A percentile compares a stretch with the other conserved stretches of the same genome.
Conservation (phyloP, 495 filamentous ascomycete species). For the Letharia lupina region DNA sequence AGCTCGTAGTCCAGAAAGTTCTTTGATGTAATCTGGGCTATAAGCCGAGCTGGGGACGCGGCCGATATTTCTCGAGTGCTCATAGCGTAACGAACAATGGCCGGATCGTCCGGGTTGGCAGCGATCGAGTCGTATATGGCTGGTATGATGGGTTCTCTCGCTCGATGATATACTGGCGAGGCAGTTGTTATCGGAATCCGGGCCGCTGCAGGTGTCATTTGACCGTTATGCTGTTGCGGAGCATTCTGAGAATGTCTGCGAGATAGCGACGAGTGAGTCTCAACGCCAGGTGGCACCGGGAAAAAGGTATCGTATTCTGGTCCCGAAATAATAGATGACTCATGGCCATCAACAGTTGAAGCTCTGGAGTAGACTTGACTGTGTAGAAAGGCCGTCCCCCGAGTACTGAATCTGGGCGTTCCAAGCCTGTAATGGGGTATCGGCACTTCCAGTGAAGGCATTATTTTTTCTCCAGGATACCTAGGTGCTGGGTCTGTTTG, state of each 20-base stretch:
- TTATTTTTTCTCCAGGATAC: conserved; percentile 51
- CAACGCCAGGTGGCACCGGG: conserved; percentile 33
- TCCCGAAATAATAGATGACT: conserved; percentile 46
- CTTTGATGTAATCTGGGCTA: conserved; percentile 96
- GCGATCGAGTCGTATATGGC: conserved; percentile 74
- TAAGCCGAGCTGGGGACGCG: conserved; percentile 82
- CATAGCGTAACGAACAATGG: conserved; percentile 76
- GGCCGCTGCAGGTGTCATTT: conserved; percentile 19
- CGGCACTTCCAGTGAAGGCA: conserved; percentile 61
- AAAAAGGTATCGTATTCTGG: conserved; percentile 39
- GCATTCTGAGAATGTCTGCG: conserved; percentile 35
- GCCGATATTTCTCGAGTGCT: conserved; percentile 69
- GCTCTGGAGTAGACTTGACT: conserved; percentile 56
- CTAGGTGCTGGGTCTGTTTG: conserved; percentile 59
- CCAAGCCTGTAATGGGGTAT: conserved; percentile 85
- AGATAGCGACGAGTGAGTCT: conserved; percentile 31
- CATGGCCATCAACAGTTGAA: conserved; percentile 45
- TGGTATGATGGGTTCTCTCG: conserved; percentile 42
- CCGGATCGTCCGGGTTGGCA: conserved; percentile 60
- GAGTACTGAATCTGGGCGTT: conserved; percentile 68
- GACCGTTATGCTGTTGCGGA: conserved; percentile 28
- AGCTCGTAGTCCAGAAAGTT: conserved; percentile 96
- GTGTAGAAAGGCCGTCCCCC: conserved; percentile 71
- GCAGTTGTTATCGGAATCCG: conserved; percentile 22
- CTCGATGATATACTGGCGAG: conserved; percentile 37